These are phyloP conservation scores for Plasmodium coatneyi DNA, from an alignment of 169 alveolate species.

Conservation along the genomic window DNA sequence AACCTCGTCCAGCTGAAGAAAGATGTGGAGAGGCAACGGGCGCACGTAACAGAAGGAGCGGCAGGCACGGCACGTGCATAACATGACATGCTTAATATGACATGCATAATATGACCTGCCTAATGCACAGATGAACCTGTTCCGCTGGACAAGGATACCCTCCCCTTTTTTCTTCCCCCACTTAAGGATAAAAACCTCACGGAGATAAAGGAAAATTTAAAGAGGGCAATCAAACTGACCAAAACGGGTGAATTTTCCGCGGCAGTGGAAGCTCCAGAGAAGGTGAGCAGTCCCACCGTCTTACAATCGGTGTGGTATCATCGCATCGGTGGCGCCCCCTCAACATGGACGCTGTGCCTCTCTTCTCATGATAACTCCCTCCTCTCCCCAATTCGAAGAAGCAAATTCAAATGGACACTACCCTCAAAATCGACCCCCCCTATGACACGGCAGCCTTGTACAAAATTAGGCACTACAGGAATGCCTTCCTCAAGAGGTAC, in stretches of 20 bases:
- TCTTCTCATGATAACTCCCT: neutral
- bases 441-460: conserved; percentile 43
- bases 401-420: conserved; percentile 8
- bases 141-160: neutral
- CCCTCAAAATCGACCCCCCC: conserved; percentile 31
- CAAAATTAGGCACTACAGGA: conserved; percentile 26
- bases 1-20: conserved; percentile 18
- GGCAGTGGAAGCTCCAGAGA: neutral
- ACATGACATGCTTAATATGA: neutral
- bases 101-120: neutral
- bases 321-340: neutral
- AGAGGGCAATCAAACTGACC: conserved; percentile 45
- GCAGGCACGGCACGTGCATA: neutral
- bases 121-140: neutral
- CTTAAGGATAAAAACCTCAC: conserved; percentile 40
- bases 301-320: neutral
- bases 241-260: conserved; percentile 13
- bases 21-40: conserved; percentile 22
- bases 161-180: neutral
- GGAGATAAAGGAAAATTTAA: conserved; percentile 54
- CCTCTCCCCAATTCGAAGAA: neutral
- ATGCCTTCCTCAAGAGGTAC: conserved; percentile 24
- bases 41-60: conserved; percentile 18
- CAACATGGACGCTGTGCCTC: neutral
- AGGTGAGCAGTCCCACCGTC: neutral